phyloP scores from a whole-genome alignment of 2,329 filamentous ascomycete species.

The Pyricularia pennisetigena region DNA sequence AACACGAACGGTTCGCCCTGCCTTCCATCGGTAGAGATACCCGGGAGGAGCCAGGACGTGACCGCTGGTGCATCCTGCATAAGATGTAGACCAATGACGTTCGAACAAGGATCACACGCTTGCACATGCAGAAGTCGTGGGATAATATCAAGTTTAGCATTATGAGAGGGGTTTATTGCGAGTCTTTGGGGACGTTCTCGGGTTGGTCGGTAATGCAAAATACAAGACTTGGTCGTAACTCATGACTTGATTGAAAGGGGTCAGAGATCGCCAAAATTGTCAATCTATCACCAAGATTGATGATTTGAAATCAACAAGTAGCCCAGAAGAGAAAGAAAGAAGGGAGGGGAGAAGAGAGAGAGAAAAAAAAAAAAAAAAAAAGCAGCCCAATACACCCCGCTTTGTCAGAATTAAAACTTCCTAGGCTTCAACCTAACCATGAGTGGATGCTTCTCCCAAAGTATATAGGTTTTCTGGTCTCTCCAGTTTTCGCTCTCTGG shows the following conservation, averaged over 20 bases:
- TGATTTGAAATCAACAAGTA: neutral
- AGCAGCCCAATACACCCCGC: neutral
- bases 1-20: neutral
- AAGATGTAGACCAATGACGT: neutral
- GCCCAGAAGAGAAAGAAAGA: no score
- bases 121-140: neutral
- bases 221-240: neutral
- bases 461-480: conserved; percentile 21
- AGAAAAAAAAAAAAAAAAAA: no score
- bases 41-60: no score
- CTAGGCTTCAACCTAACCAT: neutral
- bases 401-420: neutral
- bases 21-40: no score
- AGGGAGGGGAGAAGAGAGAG: no score
- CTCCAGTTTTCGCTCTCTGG: conserved; percentile 21
- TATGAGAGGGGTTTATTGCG: neutral
- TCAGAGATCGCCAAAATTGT: neutral
- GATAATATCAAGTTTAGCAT: neutral
- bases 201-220: neutral
- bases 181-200: neutral
- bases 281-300: neutral
- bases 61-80: no score
- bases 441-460: conserved; percentile 27
- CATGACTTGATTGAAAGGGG: neutral
- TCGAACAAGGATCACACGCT: neutral